phyloP scores from a whole-genome alignment of 768 basidiomycete species.

The Trametes cubensis region DNA sequence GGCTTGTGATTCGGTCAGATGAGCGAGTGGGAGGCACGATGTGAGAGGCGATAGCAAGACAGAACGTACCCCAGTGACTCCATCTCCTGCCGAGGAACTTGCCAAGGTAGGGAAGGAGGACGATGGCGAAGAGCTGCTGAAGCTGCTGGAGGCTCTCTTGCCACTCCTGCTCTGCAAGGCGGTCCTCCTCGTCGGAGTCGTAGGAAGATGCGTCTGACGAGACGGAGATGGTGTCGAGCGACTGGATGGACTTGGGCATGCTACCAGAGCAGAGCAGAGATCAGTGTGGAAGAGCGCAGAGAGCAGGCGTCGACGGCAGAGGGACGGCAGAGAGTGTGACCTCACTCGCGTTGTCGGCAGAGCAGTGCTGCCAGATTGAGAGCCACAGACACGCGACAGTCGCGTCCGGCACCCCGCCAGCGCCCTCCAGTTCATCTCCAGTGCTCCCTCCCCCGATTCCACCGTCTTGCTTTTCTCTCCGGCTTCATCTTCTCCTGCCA shows the following conservation, averaged over 20 bases:
- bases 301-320: neutral
- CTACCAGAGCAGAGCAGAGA: constrained; percentile 3
- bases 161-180: constrained; percentile 87
- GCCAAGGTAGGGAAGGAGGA: constrained; percentile 83
- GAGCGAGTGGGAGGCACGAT: constrained; percentile 9
- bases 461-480: constrained; percentile 1
- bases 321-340: constrained; percentile 13
- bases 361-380: constrained; percentile 10
- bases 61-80: constrained; percentile 78
- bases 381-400: constrained; percentile 22
- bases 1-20: constrained; percentile 43
- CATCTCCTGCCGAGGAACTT: constrained; percentile 87
- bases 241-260: constrained; percentile 67
- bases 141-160: constrained; percentile 87
- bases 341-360: constrained; percentile 15
- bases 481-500: constrained; percentile 11
- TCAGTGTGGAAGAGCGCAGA: neutral
- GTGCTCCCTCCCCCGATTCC: constrained; percentile 3
- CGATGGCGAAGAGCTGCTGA: constrained; percentile 75
- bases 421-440: constrained; percentile 1
- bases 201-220: constrained; percentile 52
- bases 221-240: constrained; percentile 58
- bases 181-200: constrained; percentile 68
- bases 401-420: constrained; percentile 6
- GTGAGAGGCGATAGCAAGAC: constrained; percentile 4